Base-by-base conservation (phyloP, 1,139 yeast genomes). In the Kluyveromyces sp. region DNA sequence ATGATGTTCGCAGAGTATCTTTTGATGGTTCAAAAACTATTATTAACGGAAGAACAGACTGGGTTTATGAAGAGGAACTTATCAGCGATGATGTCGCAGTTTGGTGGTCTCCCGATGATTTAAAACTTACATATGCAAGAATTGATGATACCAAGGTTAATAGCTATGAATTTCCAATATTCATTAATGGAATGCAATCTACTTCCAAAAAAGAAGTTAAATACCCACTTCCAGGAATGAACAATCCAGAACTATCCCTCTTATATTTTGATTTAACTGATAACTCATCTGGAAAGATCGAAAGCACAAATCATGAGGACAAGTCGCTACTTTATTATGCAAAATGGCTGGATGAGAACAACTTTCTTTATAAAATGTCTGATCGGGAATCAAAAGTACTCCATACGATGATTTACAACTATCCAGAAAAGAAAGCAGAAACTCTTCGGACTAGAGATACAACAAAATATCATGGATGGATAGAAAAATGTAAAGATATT, bases 31-130 rank as follows among this genome's bases (percentile, higher is more conserved):
- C 83, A 4, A 64, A 64, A 0, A 67, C 75, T 40, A 70, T 87
- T n/a, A 78, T 81, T 56, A 88, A 92, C 60, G 99, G 96, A 0
- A 83, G 79, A 51, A 84, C 97, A 0, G 98, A 92, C 59, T 92
- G 98, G 98, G 87, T 92, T 0, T 92, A 92, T 60, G 98, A 92
- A 63, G 98, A 94, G 58, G 98, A 94, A 59, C 89, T 92, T 0
- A 64, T 83, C 4, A 73, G 76, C 0, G 69, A 72, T 4, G 87
- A 83, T 53, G 69, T 69, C 39, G 79, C 94, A 3, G 64, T 88
- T 26, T 92, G 96, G 95, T 92, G 97, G 96, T 74, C 92, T 10
- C 83, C 85, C 0, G 79, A 83, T 55, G 89, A 85, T 51, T 64
- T 77, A 4, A 69, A 72, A 50, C 59, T 92, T 43, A 76, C 89